Evolutionary conservation across 164 flowering plant genomes (phyloP), one percentile per base, ranked within the genome.

Genomic region (Vitis amurensis): DNA sequence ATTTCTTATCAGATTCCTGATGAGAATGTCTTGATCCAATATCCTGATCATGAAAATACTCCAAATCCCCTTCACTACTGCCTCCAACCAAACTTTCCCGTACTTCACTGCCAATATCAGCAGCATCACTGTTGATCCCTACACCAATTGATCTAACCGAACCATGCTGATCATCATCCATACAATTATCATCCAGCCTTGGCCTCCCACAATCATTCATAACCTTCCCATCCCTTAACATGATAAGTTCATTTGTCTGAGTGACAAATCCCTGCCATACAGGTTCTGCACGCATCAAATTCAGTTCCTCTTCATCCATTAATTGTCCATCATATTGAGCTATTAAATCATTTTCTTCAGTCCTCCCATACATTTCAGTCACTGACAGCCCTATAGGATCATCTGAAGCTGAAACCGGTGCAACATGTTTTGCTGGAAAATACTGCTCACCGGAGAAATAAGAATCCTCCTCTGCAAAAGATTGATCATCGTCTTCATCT

Each of bases 61-160:
- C 98, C 57, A 90, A 19, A 64, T 93, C 97, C 66, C 95, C 93
- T 84, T 93, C 92, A 76, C 94, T 90, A 68, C 90, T 88, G 51
- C 86, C 94, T 63, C 92, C 91, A 73, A 91, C 83, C 81, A 91
- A 86, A 82, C 93, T 88, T 73, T 89, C 97, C 19, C 89, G 86
- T 14, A 88, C 85, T 81, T 93, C 95, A 85, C 92, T 86, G 50
- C 98, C 99, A 58, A 91, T 71, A 68, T 96, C 98, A 75, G 95
- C 98, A 60, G 84, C 90, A 83, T 93, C 95, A 78, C 94, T 90
- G 68, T 85, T 93, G 72, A 93, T 93, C 14, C 99, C 98, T 30
- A 96, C 99, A 50, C 99, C 98, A 76, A 93, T 96, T 13, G 99
- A 96, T 80, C 99, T 85, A 63, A 96, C 99, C 8, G 98, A 90